Conservation (phyloP, 495 filamentous ascomycete genomes). For the Pyrenula aspistea region DNA sequence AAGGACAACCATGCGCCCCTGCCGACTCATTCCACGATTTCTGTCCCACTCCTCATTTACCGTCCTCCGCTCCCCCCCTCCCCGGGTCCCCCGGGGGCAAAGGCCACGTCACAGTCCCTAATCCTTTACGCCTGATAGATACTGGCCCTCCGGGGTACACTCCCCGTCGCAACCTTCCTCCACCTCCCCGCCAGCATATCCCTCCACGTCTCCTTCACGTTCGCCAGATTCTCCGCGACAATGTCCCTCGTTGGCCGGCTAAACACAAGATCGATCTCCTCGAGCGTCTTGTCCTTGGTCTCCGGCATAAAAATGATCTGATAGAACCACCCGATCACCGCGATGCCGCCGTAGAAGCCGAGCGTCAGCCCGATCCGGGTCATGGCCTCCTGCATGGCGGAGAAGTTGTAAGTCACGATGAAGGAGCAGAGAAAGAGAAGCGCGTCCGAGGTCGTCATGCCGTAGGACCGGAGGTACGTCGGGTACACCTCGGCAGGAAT, state of each 20-base stretch:
- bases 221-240: conserved; percentile 35
- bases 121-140: background rate
- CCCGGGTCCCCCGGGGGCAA: no score
- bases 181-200: conserved; percentile 6
- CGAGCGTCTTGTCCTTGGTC: conserved; percentile 50
- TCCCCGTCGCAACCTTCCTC: conserved; percentile 2
- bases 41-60: no score
- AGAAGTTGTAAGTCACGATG: conserved; percentile 55
- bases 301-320: conserved; percentile 52
- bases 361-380: conserved; percentile 41
- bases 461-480: conserved; percentile 46
- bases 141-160: background rate
- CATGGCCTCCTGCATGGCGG: conserved; percentile 43
- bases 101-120: no score
- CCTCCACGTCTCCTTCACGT: conserved; percentile 7
- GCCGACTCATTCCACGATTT: no score
- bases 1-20: no score
- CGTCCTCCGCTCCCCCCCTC: no score
- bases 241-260: conserved; percentile 40
- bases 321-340: conserved; percentile 43
- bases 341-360: conserved; percentile 51
- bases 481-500: conserved; percentile 48
- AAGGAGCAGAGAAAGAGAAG: conserved; percentile 47
- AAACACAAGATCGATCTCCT: conserved; percentile 50
- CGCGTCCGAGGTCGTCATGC: conserved; percentile 45